Evolutionary conservation across 2,329 filamentous ascomycete genomes (phyloP).

Genomic region (Phaeomoniella chlamydospora): DNA sequence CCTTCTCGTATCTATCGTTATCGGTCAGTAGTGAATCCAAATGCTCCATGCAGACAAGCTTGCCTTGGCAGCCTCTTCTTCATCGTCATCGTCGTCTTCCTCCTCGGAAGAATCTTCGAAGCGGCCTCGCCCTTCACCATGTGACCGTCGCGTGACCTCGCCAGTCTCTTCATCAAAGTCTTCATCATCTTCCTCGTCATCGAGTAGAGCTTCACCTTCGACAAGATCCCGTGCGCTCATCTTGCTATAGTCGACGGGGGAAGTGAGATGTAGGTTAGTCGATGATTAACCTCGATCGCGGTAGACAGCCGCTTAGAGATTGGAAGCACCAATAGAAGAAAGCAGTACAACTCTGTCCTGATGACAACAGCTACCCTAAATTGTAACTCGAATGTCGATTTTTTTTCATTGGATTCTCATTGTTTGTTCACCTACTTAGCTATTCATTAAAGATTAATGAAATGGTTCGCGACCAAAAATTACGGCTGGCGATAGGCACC

Average conservation of each 20-base stretch:
- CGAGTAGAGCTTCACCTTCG: conserved; percentile 72
- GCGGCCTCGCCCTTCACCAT: conserved; percentile 24
- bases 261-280: no score
- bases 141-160: conserved; percentile 31
- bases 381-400: no score
- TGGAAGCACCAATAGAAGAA: no score
- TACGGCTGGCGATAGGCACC: no score
- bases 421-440: no score
- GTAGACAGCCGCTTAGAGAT: no score
- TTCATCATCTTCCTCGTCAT: conserved; percentile 72
- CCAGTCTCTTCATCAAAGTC: conserved; percentile 66
- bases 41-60: not conserved
- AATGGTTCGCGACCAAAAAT: no score
- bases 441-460: no score
- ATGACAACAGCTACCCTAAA: no score
- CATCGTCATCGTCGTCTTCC: conserved; percentile 83
- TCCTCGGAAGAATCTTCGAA: conserved; percentile 83
- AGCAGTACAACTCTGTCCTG: no score
- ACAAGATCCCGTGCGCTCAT: conserved; percentile 58
- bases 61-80: conserved; percentile 51
- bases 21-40: not conserved
- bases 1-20: conserved; percentile 66
- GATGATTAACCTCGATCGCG: no score
- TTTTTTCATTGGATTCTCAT: no score
- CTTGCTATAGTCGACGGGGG: conserved; percentile 18